Percentiles rank a stretch among this genome's conserved stretches.
Evolutionary conservation across 257 asterid species (phyloP).

Genomic region (Nicotiana undulata): DNA sequence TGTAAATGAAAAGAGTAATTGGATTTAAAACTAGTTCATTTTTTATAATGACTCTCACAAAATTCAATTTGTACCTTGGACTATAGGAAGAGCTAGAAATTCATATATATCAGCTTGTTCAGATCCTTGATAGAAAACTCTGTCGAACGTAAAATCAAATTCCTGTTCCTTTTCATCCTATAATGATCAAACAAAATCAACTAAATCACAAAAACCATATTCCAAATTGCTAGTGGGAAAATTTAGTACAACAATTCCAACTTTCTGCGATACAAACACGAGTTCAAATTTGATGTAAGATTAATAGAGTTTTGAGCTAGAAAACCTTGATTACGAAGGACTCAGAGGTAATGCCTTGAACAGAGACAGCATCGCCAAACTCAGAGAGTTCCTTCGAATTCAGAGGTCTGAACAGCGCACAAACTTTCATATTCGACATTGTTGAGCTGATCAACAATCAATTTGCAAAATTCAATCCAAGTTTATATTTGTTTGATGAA

Average conservation of each 20-base stretch:
- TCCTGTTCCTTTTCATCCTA: constrained; percentile 84
- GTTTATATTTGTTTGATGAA: neutral
- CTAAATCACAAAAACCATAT: neutral
- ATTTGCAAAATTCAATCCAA: neutral
- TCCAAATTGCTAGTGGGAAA: neutral
- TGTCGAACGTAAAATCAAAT: constrained; percentile 53
- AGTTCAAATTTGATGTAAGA: too few relatives aligned
- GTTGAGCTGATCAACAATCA: neutral
- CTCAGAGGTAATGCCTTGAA: constrained; percentile 46
- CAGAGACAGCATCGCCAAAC: constrained; percentile 47
- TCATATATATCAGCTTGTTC: constrained; percentile 61
- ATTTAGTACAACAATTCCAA: neutral
- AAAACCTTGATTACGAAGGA: constrained; percentile 58
- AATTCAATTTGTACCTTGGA: constrained; percentile 34
- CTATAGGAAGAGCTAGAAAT: constrained; percentile 59
- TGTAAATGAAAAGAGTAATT: neutral
- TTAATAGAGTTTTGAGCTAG: neutral
- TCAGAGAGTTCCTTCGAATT: constrained; percentile 59
- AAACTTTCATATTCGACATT: constrained; percentile 65
- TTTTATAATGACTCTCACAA: neutral
- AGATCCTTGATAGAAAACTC: constrained; percentile 74
- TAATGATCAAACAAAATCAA: constrained; percentile 3
- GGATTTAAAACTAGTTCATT: neutral
- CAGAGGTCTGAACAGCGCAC: constrained; percentile 76
- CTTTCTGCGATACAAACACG: neutral